phyloP scores from a whole-genome alignment of 768 basidiomycete genomes.

The Naganishia vishniacii region DNA sequence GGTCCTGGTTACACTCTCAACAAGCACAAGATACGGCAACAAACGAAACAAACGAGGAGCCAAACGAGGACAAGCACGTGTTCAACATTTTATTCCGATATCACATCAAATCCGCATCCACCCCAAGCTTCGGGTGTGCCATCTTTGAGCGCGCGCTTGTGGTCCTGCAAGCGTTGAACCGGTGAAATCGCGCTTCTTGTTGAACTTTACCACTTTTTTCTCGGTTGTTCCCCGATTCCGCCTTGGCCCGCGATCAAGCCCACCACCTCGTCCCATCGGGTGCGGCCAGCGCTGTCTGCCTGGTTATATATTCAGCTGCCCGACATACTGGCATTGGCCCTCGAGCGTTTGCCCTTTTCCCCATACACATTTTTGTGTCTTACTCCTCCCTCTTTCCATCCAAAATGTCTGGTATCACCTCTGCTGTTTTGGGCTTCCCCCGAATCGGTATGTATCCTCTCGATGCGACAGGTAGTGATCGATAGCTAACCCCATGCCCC shows the following conservation, averaged over 20 bases:
- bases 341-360: not conserved
- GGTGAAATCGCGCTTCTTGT: not conserved
- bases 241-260: not conserved
- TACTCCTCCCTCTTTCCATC: slow-evolving; percentile 35
- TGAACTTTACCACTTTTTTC: not conserved
- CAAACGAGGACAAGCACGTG: too few species aligned
- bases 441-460: slow-evolving; percentile 64
- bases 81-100: too few species aligned
- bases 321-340: not conserved
- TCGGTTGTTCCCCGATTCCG: not conserved
- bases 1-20: too few species aligned
- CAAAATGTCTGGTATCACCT: slow-evolving; percentile 55
- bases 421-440: slow-evolving; percentile 82
- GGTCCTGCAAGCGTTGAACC: not conserved
- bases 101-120: slow-evolving; percentile 9
- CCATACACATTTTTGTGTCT: slow-evolving; percentile 7
- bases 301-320: too few species aligned
- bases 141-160: slow-evolving; percentile 1
- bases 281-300: not conserved
- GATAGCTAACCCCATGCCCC: not conserved
- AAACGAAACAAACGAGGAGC: too few species aligned
- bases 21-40: too few species aligned
- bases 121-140: not conserved
- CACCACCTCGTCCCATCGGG: not conserved
- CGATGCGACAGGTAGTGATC: not conserved